Conservation (phyloP, 2,329 filamentous ascomycete genomes). For the Fonsecaea nubica region DNA sequence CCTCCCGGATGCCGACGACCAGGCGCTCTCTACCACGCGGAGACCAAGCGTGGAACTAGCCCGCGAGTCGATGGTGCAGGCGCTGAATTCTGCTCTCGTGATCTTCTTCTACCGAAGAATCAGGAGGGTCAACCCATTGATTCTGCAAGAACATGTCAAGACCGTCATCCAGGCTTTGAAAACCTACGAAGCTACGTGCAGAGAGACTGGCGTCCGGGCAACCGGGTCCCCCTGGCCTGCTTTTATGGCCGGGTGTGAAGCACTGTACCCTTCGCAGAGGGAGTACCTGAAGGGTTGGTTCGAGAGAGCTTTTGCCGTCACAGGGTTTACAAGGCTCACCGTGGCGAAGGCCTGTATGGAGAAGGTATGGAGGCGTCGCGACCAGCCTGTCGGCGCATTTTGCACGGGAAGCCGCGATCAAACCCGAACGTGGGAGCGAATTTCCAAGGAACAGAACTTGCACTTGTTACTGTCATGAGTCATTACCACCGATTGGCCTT, state of each 20-base stretch:
- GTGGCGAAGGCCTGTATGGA: conserved; percentile 43
- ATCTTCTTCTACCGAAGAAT: conserved; percentile 54
- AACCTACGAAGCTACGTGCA: conserved; percentile 42
- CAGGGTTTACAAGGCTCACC: conserved; percentile 31
- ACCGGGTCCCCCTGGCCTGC: conserved; percentile 49
- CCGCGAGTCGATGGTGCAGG: conserved; percentile 47
- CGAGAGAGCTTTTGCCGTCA: conserved; percentile 38
- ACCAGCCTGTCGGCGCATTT: conserved; percentile 16
- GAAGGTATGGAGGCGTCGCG: conserved; percentile 43
- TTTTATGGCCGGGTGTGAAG: conserved; percentile 53
- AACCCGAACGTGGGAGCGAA: conserved; percentile 14
- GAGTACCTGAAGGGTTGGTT: conserved; percentile 40
- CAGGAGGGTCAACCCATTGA: conserved; percentile 48
- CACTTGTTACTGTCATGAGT: conserved; percentile 7
- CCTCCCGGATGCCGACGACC: conserved; percentile 7
- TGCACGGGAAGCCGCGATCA: conserved; percentile 6
- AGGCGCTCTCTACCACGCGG: background rate
- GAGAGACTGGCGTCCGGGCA: conserved; percentile 24
- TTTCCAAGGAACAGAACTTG: conserved; percentile 8
- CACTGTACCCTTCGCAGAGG: conserved; percentile 39
- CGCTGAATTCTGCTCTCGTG: conserved; percentile 50
- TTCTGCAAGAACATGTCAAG: conserved; percentile 49
- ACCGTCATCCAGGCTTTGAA: conserved; percentile 45
- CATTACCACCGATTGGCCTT: background rate
- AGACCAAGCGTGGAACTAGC: conserved; percentile 23